Conservation (phyloP, 192 early-diverging fungal species). For the Spizellomyces sp. region DNA sequence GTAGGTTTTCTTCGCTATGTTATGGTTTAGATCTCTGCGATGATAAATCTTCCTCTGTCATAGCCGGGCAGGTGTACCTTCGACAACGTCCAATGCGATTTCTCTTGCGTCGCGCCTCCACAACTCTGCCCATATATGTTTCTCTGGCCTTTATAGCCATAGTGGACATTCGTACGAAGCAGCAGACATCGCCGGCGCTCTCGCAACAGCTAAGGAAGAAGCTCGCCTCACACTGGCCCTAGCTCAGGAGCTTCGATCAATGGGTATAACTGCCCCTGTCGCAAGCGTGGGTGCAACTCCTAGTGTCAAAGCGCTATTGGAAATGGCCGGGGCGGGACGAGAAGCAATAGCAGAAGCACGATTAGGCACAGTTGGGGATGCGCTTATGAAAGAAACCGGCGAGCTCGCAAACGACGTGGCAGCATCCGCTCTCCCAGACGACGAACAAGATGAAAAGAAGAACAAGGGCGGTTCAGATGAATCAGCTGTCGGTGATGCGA, state of each 20-base stretch:
- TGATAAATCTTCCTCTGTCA: neutral
- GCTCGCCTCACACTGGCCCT: conserved; percentile 12
- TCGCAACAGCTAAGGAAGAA: conserved; percentile 16
- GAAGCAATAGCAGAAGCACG: conserved; percentile 22
- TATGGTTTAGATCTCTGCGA: neutral
- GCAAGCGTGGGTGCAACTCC: conserved; percentile 29
- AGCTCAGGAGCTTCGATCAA: conserved; percentile 23
- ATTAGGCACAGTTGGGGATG: conserved; percentile 6
- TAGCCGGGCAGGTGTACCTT: conserved; percentile 17
- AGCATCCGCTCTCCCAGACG: conserved; percentile 5
- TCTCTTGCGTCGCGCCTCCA: conserved; percentile 18
- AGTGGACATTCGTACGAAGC: conserved; percentile 20
- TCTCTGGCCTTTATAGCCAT: conserved; percentile 30
- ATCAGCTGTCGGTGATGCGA: neutral
- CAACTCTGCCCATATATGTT: conserved; percentile 5
- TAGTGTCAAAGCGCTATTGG: conserved; percentile 17
- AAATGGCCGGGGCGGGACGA: conserved; percentile 15
- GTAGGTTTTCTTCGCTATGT: neutral
- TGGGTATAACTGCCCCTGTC: conserved; percentile 17
- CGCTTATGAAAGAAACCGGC: neutral
- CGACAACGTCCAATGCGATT: neutral
- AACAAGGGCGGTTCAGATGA: too few species aligned
- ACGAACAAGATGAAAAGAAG: conserved; percentile 6
- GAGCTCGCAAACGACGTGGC: conserved; percentile 19
- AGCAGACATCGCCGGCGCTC: neutral